Conservation (phyloP, 1,284 basidiomycete species). For the Singerocomus inundabilis region DNA sequence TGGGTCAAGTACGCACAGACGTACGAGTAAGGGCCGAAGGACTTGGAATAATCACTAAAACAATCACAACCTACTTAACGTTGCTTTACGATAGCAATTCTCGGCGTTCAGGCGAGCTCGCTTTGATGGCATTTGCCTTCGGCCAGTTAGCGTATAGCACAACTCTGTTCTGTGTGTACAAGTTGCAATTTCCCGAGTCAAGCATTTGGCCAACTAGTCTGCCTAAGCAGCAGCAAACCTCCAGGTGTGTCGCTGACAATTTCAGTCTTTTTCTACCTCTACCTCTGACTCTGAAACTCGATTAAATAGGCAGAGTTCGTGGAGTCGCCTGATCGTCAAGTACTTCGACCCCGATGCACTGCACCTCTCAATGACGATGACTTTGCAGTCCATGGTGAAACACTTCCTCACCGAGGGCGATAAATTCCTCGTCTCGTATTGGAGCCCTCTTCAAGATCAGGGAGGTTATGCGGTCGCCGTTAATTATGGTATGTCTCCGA, state of each 20-base stretch:
- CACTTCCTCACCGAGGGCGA: conserved; percentile 96
- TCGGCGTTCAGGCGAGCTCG: conserved; percentile 39
- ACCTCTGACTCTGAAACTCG: not conserved
- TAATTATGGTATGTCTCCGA: conserved; percentile 74
- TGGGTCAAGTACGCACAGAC: conserved; percentile 62
- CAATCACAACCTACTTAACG: conserved; percentile 65
- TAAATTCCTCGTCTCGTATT: conserved; percentile 81
- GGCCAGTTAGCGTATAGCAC: conserved; percentile 77
- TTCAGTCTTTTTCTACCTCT: not conserved
- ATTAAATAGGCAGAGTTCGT: conserved; percentile 12
- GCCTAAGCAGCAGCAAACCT: conserved; percentile 5
- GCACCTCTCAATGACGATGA: conserved; percentile 74
- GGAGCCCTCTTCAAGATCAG: conserved; percentile 83
- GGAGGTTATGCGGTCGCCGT: conserved; percentile 93
- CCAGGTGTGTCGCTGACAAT: conserved; percentile 19
- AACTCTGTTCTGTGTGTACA: conserved; percentile 39
- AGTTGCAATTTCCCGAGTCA: conserved; percentile 27
- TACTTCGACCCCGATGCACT: conserved; percentile 54
- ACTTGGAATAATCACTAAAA: conserved; percentile 72
- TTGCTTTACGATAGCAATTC: conserved; percentile 48
- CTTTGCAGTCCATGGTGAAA: conserved; percentile 85
- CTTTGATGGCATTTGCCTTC: conserved; percentile 78
- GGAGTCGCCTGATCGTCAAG: conserved; percentile 6
- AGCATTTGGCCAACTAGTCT: conserved; percentile 28
- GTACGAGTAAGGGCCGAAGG: conserved; percentile 83